Evolutionary conservation across 768 basidiomycete species (phyloP).

Genomic region (Psilocybe azurescens): DNA sequence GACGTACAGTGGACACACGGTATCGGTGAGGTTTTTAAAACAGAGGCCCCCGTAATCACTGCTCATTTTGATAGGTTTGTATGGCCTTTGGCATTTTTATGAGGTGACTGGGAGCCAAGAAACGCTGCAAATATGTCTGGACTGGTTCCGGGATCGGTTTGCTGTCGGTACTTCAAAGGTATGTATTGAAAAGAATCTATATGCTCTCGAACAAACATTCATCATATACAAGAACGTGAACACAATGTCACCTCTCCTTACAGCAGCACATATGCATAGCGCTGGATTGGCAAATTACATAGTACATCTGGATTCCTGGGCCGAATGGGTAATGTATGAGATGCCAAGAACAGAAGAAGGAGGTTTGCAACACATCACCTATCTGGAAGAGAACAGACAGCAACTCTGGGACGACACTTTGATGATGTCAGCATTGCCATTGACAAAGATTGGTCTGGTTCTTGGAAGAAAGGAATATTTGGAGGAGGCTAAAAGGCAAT

Average conservation of each 20-base stretch:
- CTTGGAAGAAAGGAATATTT: conserved; percentile 53
- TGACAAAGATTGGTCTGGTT: conserved; percentile 60
- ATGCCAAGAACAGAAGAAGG: conserved; percentile 51
- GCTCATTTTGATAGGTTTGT: conserved; percentile 34
- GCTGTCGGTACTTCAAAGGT: conserved; percentile 55
- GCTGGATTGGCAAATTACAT: conserved; percentile 36
- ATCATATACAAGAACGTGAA: conserved; percentile 51
- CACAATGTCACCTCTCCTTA: conserved; percentile 58
- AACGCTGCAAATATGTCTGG: conserved; percentile 44
- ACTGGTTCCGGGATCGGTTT: conserved; percentile 57
- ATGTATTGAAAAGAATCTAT: conserved; percentile 2
- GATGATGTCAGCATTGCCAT: conserved; percentile 63
- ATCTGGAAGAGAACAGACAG: conserved; percentile 43
- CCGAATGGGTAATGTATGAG: conserved; percentile 55
- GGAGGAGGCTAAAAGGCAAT: conserved; percentile 59
- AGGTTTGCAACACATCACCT: conserved; percentile 54
- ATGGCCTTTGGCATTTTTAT: conserved; percentile 45
- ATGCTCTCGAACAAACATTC: not conserved
- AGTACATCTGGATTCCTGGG: conserved; percentile 52
- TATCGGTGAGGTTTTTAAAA: conserved; percentile 32
- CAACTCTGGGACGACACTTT: conserved; percentile 64
- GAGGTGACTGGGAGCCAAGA: conserved; percentile 43
- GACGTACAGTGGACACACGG: conserved; percentile 47
- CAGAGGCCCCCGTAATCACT: not conserved
- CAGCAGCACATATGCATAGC: conserved; percentile 49